phyloP scores from a whole-genome alignment of 2,329 filamentous ascomycete genomes.

The Talaromyces amestolkiae region DNA sequence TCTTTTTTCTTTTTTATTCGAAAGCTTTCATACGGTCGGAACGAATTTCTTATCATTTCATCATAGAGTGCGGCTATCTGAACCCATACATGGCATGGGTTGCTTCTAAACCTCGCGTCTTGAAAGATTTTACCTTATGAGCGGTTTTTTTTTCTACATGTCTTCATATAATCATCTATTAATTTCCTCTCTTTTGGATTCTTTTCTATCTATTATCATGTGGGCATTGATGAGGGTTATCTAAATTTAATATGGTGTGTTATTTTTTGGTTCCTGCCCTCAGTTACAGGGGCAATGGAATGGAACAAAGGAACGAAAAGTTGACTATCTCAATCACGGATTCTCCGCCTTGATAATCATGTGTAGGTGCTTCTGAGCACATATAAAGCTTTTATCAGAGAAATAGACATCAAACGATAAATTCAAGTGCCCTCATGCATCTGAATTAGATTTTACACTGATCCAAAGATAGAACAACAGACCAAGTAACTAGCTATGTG shows the following conservation, averaged over 20 bases:
- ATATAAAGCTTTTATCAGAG: neutral
- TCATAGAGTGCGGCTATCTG: conserved; percentile 5
- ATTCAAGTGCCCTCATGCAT: neutral
- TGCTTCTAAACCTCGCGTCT: neutral
- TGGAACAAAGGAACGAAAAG: neutral
- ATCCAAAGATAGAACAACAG: neutral
- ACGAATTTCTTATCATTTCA: conserved; percentile 13
- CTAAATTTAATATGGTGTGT: neutral
- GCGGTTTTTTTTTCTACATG: neutral
- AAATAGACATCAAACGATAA: neutral
- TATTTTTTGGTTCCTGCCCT: too few relatives aligned
- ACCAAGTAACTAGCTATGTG: neutral
- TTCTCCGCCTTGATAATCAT: neutral
- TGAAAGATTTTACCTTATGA: neutral
- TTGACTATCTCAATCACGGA: neutral
- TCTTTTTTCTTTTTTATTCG: neutral
- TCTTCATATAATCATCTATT: neutral
- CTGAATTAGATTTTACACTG: neutral
- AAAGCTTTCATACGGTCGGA: neutral
- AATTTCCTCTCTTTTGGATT: neutral
- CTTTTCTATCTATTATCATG: neutral
- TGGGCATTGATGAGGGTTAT: neutral
- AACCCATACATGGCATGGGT: neutral
- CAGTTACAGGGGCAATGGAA: neutral
- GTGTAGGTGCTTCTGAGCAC: neutral